Base-by-base conservation (phyloP, 495 filamentous ascomycete genomes). In the Xylaria intraflava region DNA sequence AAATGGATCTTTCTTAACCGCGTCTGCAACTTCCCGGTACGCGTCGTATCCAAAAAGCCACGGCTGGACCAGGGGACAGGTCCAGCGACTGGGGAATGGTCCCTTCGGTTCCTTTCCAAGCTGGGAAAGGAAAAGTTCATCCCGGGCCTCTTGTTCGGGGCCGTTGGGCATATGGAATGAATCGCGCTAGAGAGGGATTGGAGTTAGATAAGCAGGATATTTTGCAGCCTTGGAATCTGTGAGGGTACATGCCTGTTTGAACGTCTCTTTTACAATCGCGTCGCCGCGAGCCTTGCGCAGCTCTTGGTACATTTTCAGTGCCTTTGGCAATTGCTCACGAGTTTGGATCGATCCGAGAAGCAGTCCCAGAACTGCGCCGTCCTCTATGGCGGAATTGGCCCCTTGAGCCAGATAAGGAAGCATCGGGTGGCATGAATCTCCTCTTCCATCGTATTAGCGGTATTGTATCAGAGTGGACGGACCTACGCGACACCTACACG, bases 1-100 rank as follows among this genome's bases (percentile, higher is more conserved):
- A 49, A 65, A 74, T 1, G 66, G 69, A 49, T 76, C 69, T 54
- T 62, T 47, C 45, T 51, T 60, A 36, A 75, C 73, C 1, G 70
- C 79, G 27, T 70, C 69, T 56, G 83, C 75, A 1, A 78, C 81
- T 58, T 81, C 81, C 33, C 65, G 66, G 49, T 80, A 75, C 8
- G 79, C 78, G 65, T 84, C 78, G 49, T 84, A 83, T n/a, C 79
- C 80, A 53, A 78, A 85, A 42, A 85, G 46, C 68, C 82, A 82
- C 26, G 70, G 72, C 62, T 83, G 80, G 2, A 83, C 76, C 40
- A 74, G 75, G 1, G 78, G 79, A 58, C 81, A 83, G 31, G 75
- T 80, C 81, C 81, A 85, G 42, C 81, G 69, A 54, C 74, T 80
- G 0, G 81, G 82, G 56, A 83, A 85, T 0, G 73, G 70, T 1